Evolutionary conservation across 495 filamentous ascomycete species (phyloP).

Genomic region (Tuber melanosporum): DNA sequence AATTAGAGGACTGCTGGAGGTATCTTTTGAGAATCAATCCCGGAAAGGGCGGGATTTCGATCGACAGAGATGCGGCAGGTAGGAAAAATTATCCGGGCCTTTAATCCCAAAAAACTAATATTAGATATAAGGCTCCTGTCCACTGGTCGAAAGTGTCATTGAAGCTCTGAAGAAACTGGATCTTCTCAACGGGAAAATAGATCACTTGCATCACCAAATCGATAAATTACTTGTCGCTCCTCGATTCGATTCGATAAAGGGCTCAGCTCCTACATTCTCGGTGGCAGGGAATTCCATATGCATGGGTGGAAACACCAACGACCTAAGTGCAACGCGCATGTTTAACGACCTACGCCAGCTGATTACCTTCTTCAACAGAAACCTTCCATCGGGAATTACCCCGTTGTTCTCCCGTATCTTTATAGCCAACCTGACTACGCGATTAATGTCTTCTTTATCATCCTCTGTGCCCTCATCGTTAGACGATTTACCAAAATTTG

Average conservation of each 20-base stretch:
- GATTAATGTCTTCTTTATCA: slow-evolving; percentile 69
- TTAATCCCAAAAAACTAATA: background rate
- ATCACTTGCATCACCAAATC: slow-evolving; percentile 50
- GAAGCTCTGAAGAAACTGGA: slow-evolving; percentile 34
- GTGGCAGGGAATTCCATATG: slow-evolving; percentile 46
- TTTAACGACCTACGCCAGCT: slow-evolving; percentile 57
- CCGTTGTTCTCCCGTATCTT: slow-evolving; percentile 58
- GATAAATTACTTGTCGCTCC: slow-evolving; percentile 50
- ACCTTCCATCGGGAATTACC: slow-evolving; percentile 59
- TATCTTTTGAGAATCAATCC: slow-evolving; percentile 53
- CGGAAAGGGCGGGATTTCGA: slow-evolving; percentile 37
- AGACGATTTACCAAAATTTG: slow-evolving; percentile 61
- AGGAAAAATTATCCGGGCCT: background rate
- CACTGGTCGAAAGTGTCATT: slow-evolving; percentile 17
- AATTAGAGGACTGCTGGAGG: slow-evolving; percentile 50
- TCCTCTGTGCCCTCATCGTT: slow-evolving; percentile 67
- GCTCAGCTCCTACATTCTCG: slow-evolving; percentile 35
- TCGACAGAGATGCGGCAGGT: background rate
- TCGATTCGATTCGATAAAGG: slow-evolving; percentile 42
- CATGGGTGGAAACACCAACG: slow-evolving; percentile 43
- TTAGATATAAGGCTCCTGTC: background rate
- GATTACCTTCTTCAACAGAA: slow-evolving; percentile 58
- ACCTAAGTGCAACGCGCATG: slow-evolving; percentile 43
- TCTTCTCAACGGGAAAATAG: slow-evolving; percentile 47
- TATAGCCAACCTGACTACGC: slow-evolving; percentile 58